A percentile compares a stretch with the other conserved stretches of the same genome.
These are phyloP conservation scores for Phytopythium montanum DNA, from an alignment of 352 stramenopile species.

Conservation along the genomic window DNA sequence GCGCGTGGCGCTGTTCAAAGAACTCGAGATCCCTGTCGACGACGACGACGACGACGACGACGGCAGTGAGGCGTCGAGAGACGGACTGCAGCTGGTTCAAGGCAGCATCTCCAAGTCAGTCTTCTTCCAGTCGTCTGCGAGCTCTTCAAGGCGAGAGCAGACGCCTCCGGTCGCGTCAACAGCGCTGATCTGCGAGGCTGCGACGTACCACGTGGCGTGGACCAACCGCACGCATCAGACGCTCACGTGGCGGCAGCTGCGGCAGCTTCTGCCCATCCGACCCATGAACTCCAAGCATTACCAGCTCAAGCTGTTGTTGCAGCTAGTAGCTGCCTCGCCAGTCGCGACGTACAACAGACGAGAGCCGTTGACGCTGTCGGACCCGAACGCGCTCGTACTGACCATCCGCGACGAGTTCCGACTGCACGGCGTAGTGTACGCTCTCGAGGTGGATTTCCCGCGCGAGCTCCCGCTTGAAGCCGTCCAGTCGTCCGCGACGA, in stretches of 20 bases:
- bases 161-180: background rate
- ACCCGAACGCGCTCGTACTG: slow-evolving; percentile 31
- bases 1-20: slow-evolving; percentile 55
- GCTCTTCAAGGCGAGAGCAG: background rate
- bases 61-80: background rate
- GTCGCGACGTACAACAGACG: background rate
- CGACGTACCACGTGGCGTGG: slow-evolving; percentile 58
- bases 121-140: slow-evolving; percentile 4
- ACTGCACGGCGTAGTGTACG: slow-evolving; percentile 25
- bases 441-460: slow-evolving; percentile 39
- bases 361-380: slow-evolving; percentile 13
- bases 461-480: slow-evolving; percentile 8
- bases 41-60: background rate
- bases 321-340: background rate
- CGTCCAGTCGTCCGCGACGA: slow-evolving; percentile 7
- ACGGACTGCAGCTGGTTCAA: slow-evolving; percentile 21
- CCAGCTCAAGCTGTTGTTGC: slow-evolving; percentile 41
- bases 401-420: slow-evolving; percentile 25
- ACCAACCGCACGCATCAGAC: slow-evolving; percentile 40
- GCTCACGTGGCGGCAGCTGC: slow-evolving; percentile 44
- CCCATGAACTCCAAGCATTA: slow-evolving; percentile 71
- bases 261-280: slow-evolving; percentile 52
- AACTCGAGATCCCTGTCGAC: slow-evolving; percentile 12
- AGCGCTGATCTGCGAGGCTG: slow-evolving; percentile 24
- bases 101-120: slow-evolving; percentile 25